Evolutionary conservation across 768 basidiomycete species (phyloP).

Genomic region (Termitomyces sp.): DNA sequence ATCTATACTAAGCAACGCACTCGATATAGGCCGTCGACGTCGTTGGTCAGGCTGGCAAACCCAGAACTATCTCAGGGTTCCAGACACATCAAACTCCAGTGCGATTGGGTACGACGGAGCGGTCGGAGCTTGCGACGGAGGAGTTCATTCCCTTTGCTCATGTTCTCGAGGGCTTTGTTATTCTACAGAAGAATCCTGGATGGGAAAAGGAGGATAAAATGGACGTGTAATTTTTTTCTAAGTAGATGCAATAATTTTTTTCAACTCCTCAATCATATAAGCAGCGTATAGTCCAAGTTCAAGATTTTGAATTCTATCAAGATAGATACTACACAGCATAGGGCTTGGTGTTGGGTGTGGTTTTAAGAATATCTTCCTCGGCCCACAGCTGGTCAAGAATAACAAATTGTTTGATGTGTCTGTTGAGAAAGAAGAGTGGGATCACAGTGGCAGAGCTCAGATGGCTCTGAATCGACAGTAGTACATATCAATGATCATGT

Average conservation of each 20-base stretch:
- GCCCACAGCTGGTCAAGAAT: too few species aligned
- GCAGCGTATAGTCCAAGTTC: too few species aligned
- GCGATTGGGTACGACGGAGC: constrained; percentile 88
- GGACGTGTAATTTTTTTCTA: constrained; percentile 50
- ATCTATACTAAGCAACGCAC: neutral
- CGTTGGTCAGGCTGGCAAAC: constrained; percentile 96
- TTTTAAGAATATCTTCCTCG: too few species aligned
- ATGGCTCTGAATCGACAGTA: too few species aligned
- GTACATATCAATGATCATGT: too few species aligned
- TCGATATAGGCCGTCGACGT: constrained; percentile 83
- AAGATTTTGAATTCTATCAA: too few species aligned
- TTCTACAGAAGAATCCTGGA: constrained; percentile 89
- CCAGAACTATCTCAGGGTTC: constrained; percentile 95
- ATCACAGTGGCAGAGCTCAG: too few species aligned
- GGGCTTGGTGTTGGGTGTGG: too few species aligned
- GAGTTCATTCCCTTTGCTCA: constrained; percentile 90
- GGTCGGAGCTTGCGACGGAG: constrained; percentile 95
- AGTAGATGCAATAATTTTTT: constrained; percentile 8
- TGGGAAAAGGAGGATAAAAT: constrained; percentile 86
- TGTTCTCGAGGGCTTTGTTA: constrained; percentile 90
- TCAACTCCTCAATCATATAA: too few species aligned
- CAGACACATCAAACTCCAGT: constrained; percentile 98
- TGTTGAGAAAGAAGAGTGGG: too few species aligned
- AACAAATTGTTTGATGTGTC: too few species aligned
- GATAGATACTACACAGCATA: too few species aligned